phyloP scores from a whole-genome alignment of 345 rosid species.

The Eucalyptus tenuipes region DNA sequence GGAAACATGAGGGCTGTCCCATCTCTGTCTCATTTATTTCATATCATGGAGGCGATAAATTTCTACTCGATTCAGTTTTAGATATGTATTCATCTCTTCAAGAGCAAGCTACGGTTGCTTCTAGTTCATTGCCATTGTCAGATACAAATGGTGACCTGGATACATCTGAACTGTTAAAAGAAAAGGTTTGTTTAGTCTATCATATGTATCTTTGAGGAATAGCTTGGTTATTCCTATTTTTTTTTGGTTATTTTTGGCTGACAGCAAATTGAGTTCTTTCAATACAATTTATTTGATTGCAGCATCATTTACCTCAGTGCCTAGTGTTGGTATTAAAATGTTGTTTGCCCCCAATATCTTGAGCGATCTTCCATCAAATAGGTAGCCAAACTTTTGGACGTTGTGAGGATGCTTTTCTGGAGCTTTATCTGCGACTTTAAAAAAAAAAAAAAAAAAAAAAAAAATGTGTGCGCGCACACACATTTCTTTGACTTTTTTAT shows the following conservation, averaged over 20 bases:
- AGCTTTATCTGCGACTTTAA: background rate
- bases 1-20: constrained; percentile 57
- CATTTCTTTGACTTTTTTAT: background rate
- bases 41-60: constrained; percentile 77
- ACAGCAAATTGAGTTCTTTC: background rate
- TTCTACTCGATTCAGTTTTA: constrained; percentile 78
- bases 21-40: constrained; percentile 71
- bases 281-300: background rate
- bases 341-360: background rate
- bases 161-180: constrained; percentile 78
- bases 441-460: background rate
- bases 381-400: background rate
- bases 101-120: constrained; percentile 51
- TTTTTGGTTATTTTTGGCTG: background rate
- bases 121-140: constrained; percentile 34
- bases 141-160: constrained; percentile 44
- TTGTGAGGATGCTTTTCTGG: background rate
- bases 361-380: background rate
- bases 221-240: background rate
- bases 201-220: background rate
- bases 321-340: too few species aligned
- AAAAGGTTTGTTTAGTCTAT: constrained; percentile 43
- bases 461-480: accelerated
- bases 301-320: background rate
- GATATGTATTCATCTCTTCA: constrained; percentile 73